Percentiles rank a stretch among this genome's conserved stretches.
Conservation (phyloP, 352 stramenopile species). For the Phytopythium aichiense region DNA sequence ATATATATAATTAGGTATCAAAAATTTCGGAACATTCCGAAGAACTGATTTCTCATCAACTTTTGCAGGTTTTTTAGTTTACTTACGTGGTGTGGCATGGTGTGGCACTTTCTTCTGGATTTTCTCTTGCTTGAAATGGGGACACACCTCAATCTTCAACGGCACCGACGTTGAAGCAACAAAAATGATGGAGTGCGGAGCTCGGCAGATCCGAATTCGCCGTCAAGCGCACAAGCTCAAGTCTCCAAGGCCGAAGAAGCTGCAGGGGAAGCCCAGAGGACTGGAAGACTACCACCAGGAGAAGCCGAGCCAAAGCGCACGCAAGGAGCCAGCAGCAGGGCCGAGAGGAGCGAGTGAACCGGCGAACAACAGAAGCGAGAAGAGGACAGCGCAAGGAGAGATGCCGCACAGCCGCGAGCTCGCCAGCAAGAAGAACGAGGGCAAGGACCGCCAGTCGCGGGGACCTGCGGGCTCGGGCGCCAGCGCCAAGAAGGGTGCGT, state of each 20-base stretch:
- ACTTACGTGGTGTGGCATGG: no score
- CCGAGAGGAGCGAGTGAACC: background rate
- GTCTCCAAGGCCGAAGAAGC: no score
- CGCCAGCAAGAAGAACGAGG: slow-evolving; percentile 81
- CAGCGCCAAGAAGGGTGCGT: slow-evolving; percentile 60
- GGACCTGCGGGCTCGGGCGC: slow-evolving; percentile 41
- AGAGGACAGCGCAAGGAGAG: background rate
- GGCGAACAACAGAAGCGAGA: background rate
- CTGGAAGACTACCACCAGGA: no score
- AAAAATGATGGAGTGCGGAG: background rate
- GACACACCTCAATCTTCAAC: no score
- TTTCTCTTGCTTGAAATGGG: no score
- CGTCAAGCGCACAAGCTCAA: slow-evolving; percentile 14
- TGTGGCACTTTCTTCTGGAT: no score
- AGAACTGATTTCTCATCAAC: no score
- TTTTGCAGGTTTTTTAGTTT: no score
- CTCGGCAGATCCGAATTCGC: slow-evolving; percentile 17
- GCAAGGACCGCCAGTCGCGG: slow-evolving; percentile 82
- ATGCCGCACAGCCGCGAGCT: slow-evolving; percentile 82
- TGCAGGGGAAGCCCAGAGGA: no score
- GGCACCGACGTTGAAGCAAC: slow-evolving; percentile 7
- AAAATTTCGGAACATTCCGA: no score
- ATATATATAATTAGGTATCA: no score
- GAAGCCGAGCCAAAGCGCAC: background rate
- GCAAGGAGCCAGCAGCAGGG: background rate